Conservation (phyloP, 352 stramenopile genomes). For the Achlya hypogyna region DNA sequence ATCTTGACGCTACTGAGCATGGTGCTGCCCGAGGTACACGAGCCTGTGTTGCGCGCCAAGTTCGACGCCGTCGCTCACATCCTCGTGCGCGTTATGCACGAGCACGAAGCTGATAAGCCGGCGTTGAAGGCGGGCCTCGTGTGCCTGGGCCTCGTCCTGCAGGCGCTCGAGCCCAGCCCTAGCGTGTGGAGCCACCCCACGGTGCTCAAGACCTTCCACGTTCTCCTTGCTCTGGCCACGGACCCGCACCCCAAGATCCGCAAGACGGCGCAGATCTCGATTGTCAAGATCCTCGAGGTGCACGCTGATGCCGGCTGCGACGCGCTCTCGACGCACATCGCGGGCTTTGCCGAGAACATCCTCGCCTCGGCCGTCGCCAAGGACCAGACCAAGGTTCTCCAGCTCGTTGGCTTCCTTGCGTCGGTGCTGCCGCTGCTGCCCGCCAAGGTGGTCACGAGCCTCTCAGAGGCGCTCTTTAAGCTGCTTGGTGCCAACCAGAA, state of each 20-base stretch:
- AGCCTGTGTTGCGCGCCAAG: constrained; percentile 72
- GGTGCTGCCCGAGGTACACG: constrained; percentile 57
- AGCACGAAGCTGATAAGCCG: constrained; percentile 35
- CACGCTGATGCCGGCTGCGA: constrained; percentile 65
- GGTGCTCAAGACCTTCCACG: constrained; percentile 63
- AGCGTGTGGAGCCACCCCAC: constrained; percentile 56
- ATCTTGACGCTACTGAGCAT: constrained; percentile 67
- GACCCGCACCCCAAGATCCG: constrained; percentile 77
- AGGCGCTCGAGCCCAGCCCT: constrained; percentile 60
- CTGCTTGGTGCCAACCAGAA: constrained; percentile 64
- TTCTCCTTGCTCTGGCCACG: constrained; percentile 66
- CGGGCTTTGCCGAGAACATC: constrained; percentile 78
- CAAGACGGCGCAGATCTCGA: constrained; percentile 67
- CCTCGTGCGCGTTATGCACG: constrained; percentile 60
- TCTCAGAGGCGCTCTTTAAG: constrained; percentile 61
- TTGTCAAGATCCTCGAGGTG: constrained; percentile 59
- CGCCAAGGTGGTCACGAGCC: constrained; percentile 67
- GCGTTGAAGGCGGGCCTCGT: constrained; percentile 54
- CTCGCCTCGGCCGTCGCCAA: constrained; percentile 49
- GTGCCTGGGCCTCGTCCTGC: constrained; percentile 49
- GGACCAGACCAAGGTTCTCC: constrained; percentile 61
- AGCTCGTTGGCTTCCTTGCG: constrained; percentile 77
- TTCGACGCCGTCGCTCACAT: constrained; percentile 61
- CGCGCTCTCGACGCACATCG: constrained; percentile 76
- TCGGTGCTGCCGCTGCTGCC: constrained; percentile 64